A percentile compares a stretch with the other conserved stretches of the same genome.
These are phyloP conservation scores for Fusarium floridanum DNA, from an alignment of 2,329 filamentous ascomycete genomes.

Conservation along the genomic window DNA sequence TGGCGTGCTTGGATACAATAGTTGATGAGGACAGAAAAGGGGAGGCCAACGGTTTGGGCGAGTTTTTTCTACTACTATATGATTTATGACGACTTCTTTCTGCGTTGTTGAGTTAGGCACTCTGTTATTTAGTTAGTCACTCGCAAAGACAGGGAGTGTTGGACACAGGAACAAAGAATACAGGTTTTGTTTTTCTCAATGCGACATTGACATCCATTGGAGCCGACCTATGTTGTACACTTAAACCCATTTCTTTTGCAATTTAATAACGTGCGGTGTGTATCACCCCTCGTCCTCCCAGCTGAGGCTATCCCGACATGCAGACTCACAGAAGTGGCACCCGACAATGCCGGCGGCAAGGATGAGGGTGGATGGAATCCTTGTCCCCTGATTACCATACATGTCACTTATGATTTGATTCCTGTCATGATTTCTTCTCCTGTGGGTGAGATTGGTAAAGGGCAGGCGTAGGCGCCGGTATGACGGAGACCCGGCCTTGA, in stretches of 20 bases:
- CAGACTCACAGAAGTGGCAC: background rate
- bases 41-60: background rate
- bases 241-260: background rate
- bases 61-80: background rate
- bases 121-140: background rate
- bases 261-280: background rate
- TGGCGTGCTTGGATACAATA: background rate
- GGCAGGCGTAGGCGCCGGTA: background rate
- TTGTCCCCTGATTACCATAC: background rate
- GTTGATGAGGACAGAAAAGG: background rate
- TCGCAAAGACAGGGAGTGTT: background rate
- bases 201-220: background rate
- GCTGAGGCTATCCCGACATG: conserved; percentile 2
- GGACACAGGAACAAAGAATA: background rate
- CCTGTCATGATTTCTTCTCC: background rate
- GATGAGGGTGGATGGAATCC: background rate
- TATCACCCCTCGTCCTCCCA: background rate
- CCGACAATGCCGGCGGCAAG: background rate
- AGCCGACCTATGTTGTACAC: background rate
- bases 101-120: background rate
- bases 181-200: background rate
- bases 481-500: background rate
- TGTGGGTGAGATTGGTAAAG: background rate
- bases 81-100: background rate
- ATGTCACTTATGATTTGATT: background rate